Evolutionary conservation across 2,329 filamentous ascomycete species (phyloP), one percentile per base, ranked within the genome.

Genomic region (Penicillium sp.): DNA sequence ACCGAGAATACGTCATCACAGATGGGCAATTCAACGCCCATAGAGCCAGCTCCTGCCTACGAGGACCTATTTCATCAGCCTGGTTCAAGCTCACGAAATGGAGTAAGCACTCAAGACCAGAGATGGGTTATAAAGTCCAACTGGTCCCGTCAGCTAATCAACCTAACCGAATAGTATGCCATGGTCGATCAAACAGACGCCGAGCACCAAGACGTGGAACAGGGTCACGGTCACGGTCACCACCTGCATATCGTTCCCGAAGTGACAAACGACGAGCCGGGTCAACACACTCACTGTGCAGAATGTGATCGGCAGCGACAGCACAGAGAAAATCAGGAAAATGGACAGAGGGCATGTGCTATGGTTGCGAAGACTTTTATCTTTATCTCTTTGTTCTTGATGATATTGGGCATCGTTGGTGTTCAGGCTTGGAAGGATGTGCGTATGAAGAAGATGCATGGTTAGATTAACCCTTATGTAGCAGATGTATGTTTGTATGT

Each of bases 281-380:
- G 25, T 50, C 45, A 46, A 22, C 61, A 63, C 30, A 25, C 37
- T 10, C 61, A 63, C 33, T 63, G 61, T 43, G 58, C 59, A 2
- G 56, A 53, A 19, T 63, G 61, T 41, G 61, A 63, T 53, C 37
- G 52, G 1, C 57, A 53, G n/a, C 42, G 36, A 14, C 59, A 62
- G 3, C 45, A 51, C 14, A 53, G 51, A 25, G 59, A 62, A 36
- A 46, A 35, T 28, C 36, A 50, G n/a, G 42, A 35, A 35, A 45
- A 26, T 26, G 17, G 17, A 4, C 45, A 50, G 17, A 38, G 30
- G 6, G 30, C 31, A 3, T 63, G 61, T 31, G 25, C 11, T 10
- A 53, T 51, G 11, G 59, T 63, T n/a, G 49, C 61, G 5, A 19
- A 4, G 40, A 62, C 59, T 0, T 61, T 63, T n/a, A 41, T 59